Percentiles rank a stretch among this genome's conserved stretches.
Evolutionary conservation across 805 yeast species (phyloP).

Genomic region (Lipomyces starkeyi): DNA sequence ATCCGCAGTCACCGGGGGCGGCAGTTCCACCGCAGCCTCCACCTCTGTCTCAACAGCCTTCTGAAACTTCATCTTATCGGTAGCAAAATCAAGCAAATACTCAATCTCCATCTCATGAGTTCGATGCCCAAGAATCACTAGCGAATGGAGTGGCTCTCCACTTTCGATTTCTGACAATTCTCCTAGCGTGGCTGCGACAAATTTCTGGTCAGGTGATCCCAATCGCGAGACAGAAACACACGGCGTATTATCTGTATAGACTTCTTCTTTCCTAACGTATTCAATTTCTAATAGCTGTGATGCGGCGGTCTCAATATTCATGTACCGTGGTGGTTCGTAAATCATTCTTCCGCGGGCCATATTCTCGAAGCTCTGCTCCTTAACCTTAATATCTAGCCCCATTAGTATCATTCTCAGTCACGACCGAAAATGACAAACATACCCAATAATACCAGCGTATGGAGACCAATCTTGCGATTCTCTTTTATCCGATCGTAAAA

Average conservation of each 20-base stretch:
- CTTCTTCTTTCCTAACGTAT: constrained; percentile 72
- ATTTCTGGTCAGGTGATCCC: constrained; percentile 82
- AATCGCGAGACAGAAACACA: constrained; percentile 91
- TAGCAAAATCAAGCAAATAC: constrained; percentile 77
- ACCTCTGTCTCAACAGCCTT: constrained; percentile 53
- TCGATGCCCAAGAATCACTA: constrained; percentile 86
- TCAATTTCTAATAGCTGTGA: constrained; percentile 87
- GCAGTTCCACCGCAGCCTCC: constrained; percentile 26
- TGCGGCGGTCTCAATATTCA: constrained; percentile 90
- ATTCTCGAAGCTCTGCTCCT: constrained; percentile 93
- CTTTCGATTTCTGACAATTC: constrained; percentile 83
- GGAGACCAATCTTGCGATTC: constrained; percentile 88
- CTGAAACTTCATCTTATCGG: constrained; percentile 59
- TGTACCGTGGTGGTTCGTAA: constrained; percentile 96
- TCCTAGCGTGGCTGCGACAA: constrained; percentile 82
- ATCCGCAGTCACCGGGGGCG: constrained; percentile 8
- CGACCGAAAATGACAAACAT: background rate
- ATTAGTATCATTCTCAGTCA: background rate
- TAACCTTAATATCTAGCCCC: constrained; percentile 74
- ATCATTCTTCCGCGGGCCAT: constrained; percentile 90
- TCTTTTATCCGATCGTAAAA: constrained; percentile 89
- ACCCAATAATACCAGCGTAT: constrained; percentile 80
- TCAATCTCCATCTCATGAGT: constrained; percentile 93
- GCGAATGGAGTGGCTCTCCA: constrained; percentile 93
- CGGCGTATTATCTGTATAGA: constrained; percentile 86